Evolutionary conservation across 768 basidiomycete species (phyloP), one percentile per base, ranked within the genome.

Genomic region (Lactarius sp.): DNA sequence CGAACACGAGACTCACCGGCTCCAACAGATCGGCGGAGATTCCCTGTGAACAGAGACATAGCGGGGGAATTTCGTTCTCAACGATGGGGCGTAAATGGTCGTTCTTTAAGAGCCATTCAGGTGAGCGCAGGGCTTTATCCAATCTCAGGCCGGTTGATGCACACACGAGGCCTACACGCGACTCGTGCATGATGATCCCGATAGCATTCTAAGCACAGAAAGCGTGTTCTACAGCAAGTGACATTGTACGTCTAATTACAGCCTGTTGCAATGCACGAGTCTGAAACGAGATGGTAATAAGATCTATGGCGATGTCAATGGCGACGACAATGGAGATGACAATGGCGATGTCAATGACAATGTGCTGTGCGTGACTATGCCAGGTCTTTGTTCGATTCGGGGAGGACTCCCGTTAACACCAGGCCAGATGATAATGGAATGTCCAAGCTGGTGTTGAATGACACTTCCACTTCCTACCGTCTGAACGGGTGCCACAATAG

Each of bases 381-480:
- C 72, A 22, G 83, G 85, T 34, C 88, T 74, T 67, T 86, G 85
- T 16, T 82, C 84, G 55, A 90, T 75, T n/a, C 80, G 78, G 14
- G 87, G 77, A 22, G 83, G 80, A 44, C 77, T 79, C 42, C 88
- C 87, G 65, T 83, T 81, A 60, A 79, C 63, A 52, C 84, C 83
- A 36, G 86, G 88, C 67, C 88, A 87, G 65, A 91, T 84, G 52
- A 90, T 75, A 66, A 88, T 75, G 8, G 87, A 83, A 68, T 84
- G 81, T 8, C 87, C 87, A 56, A 83, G 82, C 62, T 71, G 73
- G 65, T 81, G 82, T 67, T 78, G 78, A 57, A 84, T 73, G 60
- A 79, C 75, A 71, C 76, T 76, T 53, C 71, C 73, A 47, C 77
- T 78, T 16, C 27, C 62, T 9, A 58, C 6, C 69, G 55, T 50